Percentiles rank a stretch among this genome's conserved stretches.
These are phyloP conservation scores for Yamadazyma jaroonii DNA, from an alignment of 1,139 yeast species.

Conservation along the genomic window DNA sequence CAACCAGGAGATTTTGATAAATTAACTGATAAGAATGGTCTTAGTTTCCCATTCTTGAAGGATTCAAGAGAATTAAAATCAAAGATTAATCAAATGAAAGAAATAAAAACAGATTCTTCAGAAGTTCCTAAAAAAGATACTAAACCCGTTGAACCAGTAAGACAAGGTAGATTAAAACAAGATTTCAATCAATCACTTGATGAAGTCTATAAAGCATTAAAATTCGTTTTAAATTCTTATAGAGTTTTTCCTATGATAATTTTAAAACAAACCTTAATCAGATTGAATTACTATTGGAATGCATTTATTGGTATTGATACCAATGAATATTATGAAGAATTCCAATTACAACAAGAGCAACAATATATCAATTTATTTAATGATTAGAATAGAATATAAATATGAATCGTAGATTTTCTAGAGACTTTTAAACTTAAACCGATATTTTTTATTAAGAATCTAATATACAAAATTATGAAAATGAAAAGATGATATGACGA, in stretches of 20 bases:
- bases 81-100: slow-evolving; percentile 10
- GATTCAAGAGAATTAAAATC: slow-evolving; percentile 12
- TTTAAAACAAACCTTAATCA: slow-evolving; percentile 47
- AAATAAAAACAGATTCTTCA: slow-evolving; percentile 8
- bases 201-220: slow-evolving; percentile 61
- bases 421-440: slow-evolving; percentile 1
- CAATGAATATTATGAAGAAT: slow-evolving; percentile 17
- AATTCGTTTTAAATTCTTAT: slow-evolving; percentile 67
- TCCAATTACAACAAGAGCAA: slow-evolving; percentile 15
- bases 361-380: slow-evolving; percentile 15
- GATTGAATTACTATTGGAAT: slow-evolving; percentile 66
- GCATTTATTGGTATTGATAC: slow-evolving; percentile 59
- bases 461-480: slow-evolving; percentile 4
- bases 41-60: slow-evolving; percentile 41
- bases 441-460: slow-evolving; percentile 1
- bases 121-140: neutral
- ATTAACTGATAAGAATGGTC: slow-evolving; percentile 26
- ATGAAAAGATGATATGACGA: neutral
- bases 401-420: neutral
- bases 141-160: neutral
- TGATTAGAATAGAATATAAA: slow-evolving; percentile 6
- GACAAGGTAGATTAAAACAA: slow-evolving; percentile 6
- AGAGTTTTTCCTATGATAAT: slow-evolving; percentile 64
- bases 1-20: slow-evolving; percentile 44
- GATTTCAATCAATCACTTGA: slow-evolving; percentile 49